phyloP scores from a whole-genome alignment of 148 eudicot genomes.

The Linanthus parryae region DNA sequence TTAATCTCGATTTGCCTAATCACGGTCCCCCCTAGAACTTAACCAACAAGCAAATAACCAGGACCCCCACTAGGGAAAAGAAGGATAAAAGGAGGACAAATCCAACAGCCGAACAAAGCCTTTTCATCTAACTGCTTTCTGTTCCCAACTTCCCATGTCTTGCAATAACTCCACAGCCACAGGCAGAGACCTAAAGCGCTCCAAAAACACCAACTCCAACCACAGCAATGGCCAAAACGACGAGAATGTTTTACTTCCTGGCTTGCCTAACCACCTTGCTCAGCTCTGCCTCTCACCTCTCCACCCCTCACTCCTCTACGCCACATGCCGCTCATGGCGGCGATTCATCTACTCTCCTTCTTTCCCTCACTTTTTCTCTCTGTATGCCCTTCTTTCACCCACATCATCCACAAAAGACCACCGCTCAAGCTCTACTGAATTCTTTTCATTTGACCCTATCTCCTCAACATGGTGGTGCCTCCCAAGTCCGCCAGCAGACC shows the following conservation, averaged over 20 bases:
- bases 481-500: constrained; percentile 21
- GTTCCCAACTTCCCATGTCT: not conserved
- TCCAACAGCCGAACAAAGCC: not conserved
- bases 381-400: constrained; percentile 24
- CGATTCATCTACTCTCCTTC: constrained; percentile 34
- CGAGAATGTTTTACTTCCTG: constrained; percentile 26
- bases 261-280: constrained; percentile 41
- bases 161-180: not conserved
- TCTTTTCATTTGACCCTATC: constrained; percentile 29
- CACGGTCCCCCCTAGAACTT: no score
- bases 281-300: constrained; percentile 28
- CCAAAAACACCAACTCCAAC: constrained; percentile 4
- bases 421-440: constrained; percentile 8
- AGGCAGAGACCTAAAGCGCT: not conserved
- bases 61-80: not conserved
- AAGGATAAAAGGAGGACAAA: not conserved
- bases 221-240: constrained; percentile 1
- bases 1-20: no score
- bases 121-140: not conserved
- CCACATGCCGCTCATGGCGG: constrained; percentile 34
- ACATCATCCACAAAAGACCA: not conserved
- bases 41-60: no score
- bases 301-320: constrained; percentile 29
- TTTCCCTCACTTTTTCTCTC: constrained; percentile 39
- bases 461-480: constrained; percentile 26